Base-by-base conservation (phyloP, 2,329 filamentous ascomycete genomes). In the Biscogniauxia mediterranea region DNA sequence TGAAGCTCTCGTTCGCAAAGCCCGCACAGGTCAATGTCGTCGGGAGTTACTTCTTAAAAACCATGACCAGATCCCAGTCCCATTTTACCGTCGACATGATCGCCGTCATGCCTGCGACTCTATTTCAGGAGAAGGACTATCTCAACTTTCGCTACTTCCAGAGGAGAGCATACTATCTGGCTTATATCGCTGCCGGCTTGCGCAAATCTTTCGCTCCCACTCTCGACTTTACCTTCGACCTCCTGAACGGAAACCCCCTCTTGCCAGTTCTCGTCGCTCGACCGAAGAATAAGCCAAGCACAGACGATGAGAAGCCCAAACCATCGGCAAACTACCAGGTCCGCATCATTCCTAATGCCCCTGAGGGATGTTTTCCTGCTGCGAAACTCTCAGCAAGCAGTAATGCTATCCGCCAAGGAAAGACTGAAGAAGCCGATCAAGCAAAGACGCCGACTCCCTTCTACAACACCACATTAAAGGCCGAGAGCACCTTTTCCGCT, bases 51-150 rank as follows among this genome's bases (percentile, higher is more conserved):
- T 85, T 90, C 11, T 81, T 91, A 56, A 89, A 86, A 74, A 93
- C 89, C 2, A 89, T 92, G 76, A 80, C 87, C 61, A 90, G 89
- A 69, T 81, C 82, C 11, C 85, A 89, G 67, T 76, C 78, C 55
- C 75, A 74, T 25, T 77, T 88, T 25, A 81, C 84, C 17, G 82
- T 97, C 62, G 94, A 98, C 75, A 85, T 98, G 83, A 87, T 94
- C 5, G 86, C 96, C 17, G 90, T 90, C 54, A 96, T 99, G 87
- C 94, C 95, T 5, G 76, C 80, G 60, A 78, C 84, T 0, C 77
- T 97, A 13, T 93, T 98, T 70, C 92, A 97, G 71, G 91, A 96
- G 52, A 98, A 98, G 77, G 95, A 99, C 76, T 97, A 94, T 74
- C 83, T 93, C 55, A 93, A 97, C 74, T 84, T 95, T 80, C 87